Evolutionary conservation across 23 red algal genomes (phyloP).

Genomic region (Gracilaria gracilis): DNA sequence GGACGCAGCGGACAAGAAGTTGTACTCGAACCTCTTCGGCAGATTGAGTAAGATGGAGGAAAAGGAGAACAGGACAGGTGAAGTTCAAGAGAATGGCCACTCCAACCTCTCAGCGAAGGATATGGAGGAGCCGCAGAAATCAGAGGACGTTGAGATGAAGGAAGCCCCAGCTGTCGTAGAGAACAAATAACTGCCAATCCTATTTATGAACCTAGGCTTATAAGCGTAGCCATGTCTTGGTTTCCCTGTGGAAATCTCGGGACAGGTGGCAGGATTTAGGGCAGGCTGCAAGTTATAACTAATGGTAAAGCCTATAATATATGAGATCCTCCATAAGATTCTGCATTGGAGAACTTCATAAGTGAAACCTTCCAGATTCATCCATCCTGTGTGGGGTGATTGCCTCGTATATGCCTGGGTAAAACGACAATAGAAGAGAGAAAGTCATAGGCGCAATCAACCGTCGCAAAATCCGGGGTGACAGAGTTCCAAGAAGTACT

Average conservation of each 20-base stretch:
- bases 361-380: too few relatives aligned
- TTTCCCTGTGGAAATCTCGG: not conserved
- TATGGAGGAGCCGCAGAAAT: not conserved
- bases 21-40: slow-evolving; percentile 80
- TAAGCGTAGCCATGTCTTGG: not conserved
- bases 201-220: not conserved
- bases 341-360: too few relatives aligned
- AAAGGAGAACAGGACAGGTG: slow-evolving; percentile 22
- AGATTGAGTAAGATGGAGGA: slow-evolving; percentile 73
- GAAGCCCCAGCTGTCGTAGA: slow-evolving; percentile 16
- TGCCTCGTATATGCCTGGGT: too few relatives aligned
- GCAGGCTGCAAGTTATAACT: not conserved
- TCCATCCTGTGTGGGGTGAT: too few relatives aligned
- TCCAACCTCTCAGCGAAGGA: not conserved
- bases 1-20: slow-evolving; percentile 77
- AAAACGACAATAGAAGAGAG: too few relatives aligned
- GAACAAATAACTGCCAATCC: slow-evolving; percentile 14
- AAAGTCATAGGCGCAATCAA: not conserved
- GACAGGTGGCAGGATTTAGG: not conserved
- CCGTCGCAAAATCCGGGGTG: not conserved
- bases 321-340: not conserved
- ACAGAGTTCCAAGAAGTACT: not conserved
- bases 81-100: not conserved
- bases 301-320: not conserved
- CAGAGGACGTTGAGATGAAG: slow-evolving; percentile 52